Percentiles rank a stretch among this genome's conserved stretches.
Evolutionary conservation across 2,329 filamentous ascomycete species (phyloP).

Genomic region (Endocalyx cinctus): DNA sequence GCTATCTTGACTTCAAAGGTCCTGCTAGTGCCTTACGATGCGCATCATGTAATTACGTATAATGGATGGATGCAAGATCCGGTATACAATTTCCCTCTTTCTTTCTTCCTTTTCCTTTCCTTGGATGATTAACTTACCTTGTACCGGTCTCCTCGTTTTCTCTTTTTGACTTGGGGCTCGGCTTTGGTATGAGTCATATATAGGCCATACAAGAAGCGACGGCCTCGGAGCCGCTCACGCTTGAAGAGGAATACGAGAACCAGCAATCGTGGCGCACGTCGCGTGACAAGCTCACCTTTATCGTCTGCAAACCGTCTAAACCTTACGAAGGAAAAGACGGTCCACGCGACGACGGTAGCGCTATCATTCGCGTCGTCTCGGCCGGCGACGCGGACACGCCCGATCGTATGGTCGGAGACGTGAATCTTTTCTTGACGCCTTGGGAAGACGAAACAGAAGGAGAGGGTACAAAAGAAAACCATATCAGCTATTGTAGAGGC

Average conservation of each 20-base stretch:
- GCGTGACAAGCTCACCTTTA: constrained; percentile 87
- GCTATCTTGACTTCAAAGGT: constrained; percentile 62
- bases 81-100: constrained; percentile 29
- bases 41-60: constrained; percentile 76
- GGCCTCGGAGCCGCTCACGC: constrained; percentile 76
- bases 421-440: constrained; percentile 73
- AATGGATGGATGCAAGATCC: constrained; percentile 90
- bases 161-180: neutral
- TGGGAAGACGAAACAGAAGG: constrained; percentile 38
- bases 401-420: constrained; percentile 63
- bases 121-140: neutral
- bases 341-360: too few species aligned
- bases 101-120: constrained; percentile 1
- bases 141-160: neutral
- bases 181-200: constrained; percentile 3
- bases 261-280: constrained; percentile 82
- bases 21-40: constrained; percentile 79
- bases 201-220: constrained; percentile 77
- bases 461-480: constrained; percentile 1
- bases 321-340: neutral
- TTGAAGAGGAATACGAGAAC: constrained; percentile 85
- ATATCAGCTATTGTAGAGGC: constrained; percentile 14
- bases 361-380: constrained; percentile 17
- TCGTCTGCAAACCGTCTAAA: constrained; percentile 60
- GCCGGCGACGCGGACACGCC: constrained; percentile 49